A percentile compares a stretch with the other conserved stretches of the same genome.
phyloP scores from a whole-genome alignment of 805 yeast species.

The Hanseniaspora thailandica region DNA sequence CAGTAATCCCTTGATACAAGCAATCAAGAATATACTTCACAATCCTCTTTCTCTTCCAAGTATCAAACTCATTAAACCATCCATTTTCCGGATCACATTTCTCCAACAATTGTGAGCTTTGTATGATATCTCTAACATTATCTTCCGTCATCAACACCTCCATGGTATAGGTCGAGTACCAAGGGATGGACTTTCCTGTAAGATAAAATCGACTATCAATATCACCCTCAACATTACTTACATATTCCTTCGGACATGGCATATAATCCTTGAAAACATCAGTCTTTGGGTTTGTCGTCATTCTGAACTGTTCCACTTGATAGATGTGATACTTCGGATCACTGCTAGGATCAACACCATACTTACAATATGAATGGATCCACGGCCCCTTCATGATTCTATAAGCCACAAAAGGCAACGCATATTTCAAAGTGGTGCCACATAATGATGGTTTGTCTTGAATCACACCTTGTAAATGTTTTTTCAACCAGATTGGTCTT shows the following conservation, averaged over 20 bases:
- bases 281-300: slow-evolving; percentile 22
- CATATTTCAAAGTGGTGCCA: slow-evolving; percentile 41
- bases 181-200: slow-evolving; percentile 60
- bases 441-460: slow-evolving; percentile 25
- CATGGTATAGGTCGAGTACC: slow-evolving; percentile 60
- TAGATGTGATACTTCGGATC: slow-evolving; percentile 45
- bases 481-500: slow-evolving; percentile 79
- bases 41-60: slow-evolving; percentile 54
- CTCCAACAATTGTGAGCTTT: slow-evolving; percentile 44
- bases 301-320: slow-evolving; percentile 74
- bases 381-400: slow-evolving; percentile 85
- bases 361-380: slow-evolving; percentile 71
- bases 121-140: slow-evolving; percentile 38
- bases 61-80: slow-evolving; percentile 58
- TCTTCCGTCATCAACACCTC: slow-evolving; percentile 62
- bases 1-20: slow-evolving; percentile 40
- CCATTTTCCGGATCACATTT: slow-evolving; percentile 38
- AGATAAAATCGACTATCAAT: slow-evolving; percentile 46
- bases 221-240: slow-evolving; percentile 26
- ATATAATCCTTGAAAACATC: slow-evolving; percentile 24
- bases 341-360: slow-evolving; percentile 65
- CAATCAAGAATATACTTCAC: slow-evolving; percentile 61
- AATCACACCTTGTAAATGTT: slow-evolving; percentile 48
- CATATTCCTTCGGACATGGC: slow-evolving; percentile 23
- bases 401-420: slow-evolving; percentile 75